A percentile compares a stretch with the other conserved stretches of the same genome.
Evolutionary conservation across 2,329 filamentous ascomycete species (phyloP).

Genomic region (Knufia petricola): DNA sequence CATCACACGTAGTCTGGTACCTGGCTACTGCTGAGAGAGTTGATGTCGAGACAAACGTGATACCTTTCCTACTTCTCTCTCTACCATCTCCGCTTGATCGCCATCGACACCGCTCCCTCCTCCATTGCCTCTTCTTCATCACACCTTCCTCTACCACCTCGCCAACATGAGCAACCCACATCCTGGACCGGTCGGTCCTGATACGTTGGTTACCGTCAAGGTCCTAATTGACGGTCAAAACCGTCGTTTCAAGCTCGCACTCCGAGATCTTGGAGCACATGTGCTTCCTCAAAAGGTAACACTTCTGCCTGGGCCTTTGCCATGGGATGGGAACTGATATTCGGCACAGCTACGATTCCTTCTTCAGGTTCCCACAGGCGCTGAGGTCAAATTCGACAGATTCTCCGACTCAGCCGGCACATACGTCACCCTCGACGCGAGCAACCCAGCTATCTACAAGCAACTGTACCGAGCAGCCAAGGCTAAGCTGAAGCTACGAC

Average conservation of each 20-base stretch:
- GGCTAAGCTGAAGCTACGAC: conserved; percentile 93
- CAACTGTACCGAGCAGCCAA: conserved; percentile 94
- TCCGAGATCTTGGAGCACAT: conserved; percentile 68
- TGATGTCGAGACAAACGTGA: conserved; percentile 5
- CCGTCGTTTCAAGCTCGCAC: conserved; percentile 78
- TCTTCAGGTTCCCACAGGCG: conserved; percentile 54
- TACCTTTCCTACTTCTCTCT: conserved; percentile 6
- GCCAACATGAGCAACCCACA: conserved; percentile 35
- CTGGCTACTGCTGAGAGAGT: neutral
- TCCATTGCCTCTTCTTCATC: no score
- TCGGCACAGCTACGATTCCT: conserved; percentile 56
- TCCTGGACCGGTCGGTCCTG: conserved; percentile 45
- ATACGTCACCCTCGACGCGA: conserved; percentile 69
- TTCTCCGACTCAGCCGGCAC: conserved; percentile 85
- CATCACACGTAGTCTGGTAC: neutral
- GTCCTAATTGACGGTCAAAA: conserved; percentile 65
- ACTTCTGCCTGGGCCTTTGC: conserved; percentile 7
- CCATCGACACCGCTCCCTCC: conserved; percentile 25
- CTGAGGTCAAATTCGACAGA: conserved; percentile 67
- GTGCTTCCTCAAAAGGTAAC: conserved; percentile 71
- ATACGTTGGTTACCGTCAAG: conserved; percentile 78
- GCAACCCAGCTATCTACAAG: conserved; percentile 80
- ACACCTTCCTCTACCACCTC: conserved; percentile 11
- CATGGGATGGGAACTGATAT: conserved; percentile 6
- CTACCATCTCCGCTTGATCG: conserved; percentile 4